Evolutionary conservation across 108 stramenopile genomes (phyloP), one percentile per base, ranked within the genome.

Genomic region (Conticribra weissflogii): DNA sequence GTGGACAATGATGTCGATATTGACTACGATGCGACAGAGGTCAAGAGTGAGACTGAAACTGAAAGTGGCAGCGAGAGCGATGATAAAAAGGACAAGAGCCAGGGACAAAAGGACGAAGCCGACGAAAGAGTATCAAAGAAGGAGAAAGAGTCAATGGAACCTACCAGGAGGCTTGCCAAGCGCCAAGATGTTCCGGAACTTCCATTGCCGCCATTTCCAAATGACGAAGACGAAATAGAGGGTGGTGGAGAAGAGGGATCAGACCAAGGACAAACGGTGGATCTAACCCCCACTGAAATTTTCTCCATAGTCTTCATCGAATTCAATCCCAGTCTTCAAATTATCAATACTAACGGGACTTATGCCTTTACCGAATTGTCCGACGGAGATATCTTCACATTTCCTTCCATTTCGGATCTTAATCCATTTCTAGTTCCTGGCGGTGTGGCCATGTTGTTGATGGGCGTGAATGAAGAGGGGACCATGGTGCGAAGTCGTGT

Each of bases 231-330:
- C 5, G 36, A 41, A 41, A 41, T 12, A 41, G 12, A 12, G 12
- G 5, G 36, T 9, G 5, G 36, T 12, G 36, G 12, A 41, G 36
- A 5, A 29, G 47, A 7, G 4, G n/a, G 28, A 24, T 0, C 61
- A 17, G 9, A n/a, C n/a, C 23, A 30, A 21, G 46, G 15, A 16
- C 46, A 9, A 18, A 47, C 46, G 23, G 21, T 29, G 8, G 61
- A 62, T 27, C 30, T 47, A 29, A 27, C 3, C n/a, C 61, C 61
- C n/a, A 47, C 48, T 25, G 48, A 62, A 27, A 62, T 62, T 27
- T 18, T 47, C 18, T 47, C 61, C 12, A 3, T 62, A 12, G 47
- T 62, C 25, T 62, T 62, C 28, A 47, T 46, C 16, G 61, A 62
- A 25, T 44, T 62, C 36, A 36, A 44, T 17, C 28, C 44, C 46